Evolutionary conservation across 768 basidiomycete species (phyloP), one percentile per base, ranked within the genome.

Genomic region (Obba rivulosa): DNA sequence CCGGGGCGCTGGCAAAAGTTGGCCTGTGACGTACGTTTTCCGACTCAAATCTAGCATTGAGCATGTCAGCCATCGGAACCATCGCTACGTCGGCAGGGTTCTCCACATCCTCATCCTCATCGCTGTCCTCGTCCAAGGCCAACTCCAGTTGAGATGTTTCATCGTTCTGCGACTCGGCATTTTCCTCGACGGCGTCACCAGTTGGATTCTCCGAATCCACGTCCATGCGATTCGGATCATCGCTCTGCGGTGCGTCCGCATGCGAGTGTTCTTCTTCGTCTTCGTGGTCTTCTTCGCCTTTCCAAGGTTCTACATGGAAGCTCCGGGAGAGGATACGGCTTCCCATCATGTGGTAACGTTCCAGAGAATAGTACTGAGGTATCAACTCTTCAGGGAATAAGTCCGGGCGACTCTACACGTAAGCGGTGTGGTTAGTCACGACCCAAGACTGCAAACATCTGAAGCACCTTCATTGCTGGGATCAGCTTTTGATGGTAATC

Each of bases 21-120:
- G n/a, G 22, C 0, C 10, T 34, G 18, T 16, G 25, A 20, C 83
- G 53, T 58, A 92, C 93, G 54, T 97, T 98, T 63, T 92, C 87
- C 34, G 78, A 78, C 8, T 80, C 84, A 63, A 81, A 89, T 45
- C 83, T 78, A 10, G 95, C 96, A 59, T 99, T 99, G 42, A 99
- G 70, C 71, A 98, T 81, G 66, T 99, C 96, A 3, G 96, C 96
- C 71, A 98, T 82, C 0, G 95, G 94, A 3, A 97, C 87, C 92
- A 98, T 93, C 2, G 87, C 81, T 9, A 89, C 80, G 52, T 87
- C 80, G 9, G 76, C 73, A 5, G 78, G 68, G 49, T 81, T 77
- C 17, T 79, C 79, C 3, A 65, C 69, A 1, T 77, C 78, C 16
- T 80, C 77, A 3, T 76, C 76, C n/a, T 67, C 71, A 14, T 63